Evolutionary conservation across 768 basidiomycete species (phyloP).

Genomic region (Pulveroboletus sp.): DNA sequence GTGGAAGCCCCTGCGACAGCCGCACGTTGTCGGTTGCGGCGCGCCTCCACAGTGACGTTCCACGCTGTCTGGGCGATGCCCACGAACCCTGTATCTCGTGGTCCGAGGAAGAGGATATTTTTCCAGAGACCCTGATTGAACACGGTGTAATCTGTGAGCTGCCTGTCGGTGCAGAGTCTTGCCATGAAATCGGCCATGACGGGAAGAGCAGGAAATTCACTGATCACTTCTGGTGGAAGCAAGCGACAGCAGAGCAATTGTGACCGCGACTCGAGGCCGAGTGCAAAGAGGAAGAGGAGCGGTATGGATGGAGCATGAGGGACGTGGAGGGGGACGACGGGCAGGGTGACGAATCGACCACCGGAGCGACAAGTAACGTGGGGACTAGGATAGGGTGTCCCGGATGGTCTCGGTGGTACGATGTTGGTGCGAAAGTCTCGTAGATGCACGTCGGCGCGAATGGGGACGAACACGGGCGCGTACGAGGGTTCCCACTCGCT

Average conservation of each 20-base stretch:
- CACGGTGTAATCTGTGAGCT: slow-evolving; percentile 30
- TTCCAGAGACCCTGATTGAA: slow-evolving; percentile 66
- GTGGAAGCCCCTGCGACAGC: slow-evolving; percentile 11
- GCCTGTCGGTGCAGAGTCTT: slow-evolving; percentile 34
- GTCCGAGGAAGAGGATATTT: slow-evolving; percentile 56
- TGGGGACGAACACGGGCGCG: slow-evolving; percentile 50
- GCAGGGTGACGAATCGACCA: slow-evolving; percentile 43
- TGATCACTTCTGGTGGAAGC: slow-evolving; percentile 48
- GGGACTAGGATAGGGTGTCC: slow-evolving; percentile 34
- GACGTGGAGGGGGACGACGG: slow-evolving; percentile 45
- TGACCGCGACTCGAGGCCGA: slow-evolving; percentile 48
- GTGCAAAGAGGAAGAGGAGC: slow-evolving; percentile 56
- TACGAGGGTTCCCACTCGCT: slow-evolving; percentile 28
- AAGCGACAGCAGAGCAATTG: slow-evolving; percentile 48
- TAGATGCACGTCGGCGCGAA: slow-evolving; percentile 47
- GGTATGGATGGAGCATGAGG: slow-evolving; percentile 56
- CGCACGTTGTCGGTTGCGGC: slow-evolving; percentile 27
- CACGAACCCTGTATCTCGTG: slow-evolving; percentile 43
- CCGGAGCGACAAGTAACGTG: slow-evolving; percentile 15
- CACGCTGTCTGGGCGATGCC: slow-evolving; percentile 59
- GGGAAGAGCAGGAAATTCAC: slow-evolving; percentile 60
- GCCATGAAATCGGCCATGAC: slow-evolving; percentile 56
- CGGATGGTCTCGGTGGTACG: slow-evolving; percentile 31
- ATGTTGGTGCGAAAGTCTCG: slow-evolving; percentile 37
- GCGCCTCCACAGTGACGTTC: slow-evolving; percentile 74